Conservation (phyloP, 495 filamentous ascomycete species). For the Aspergillus avenaceus region DNA sequence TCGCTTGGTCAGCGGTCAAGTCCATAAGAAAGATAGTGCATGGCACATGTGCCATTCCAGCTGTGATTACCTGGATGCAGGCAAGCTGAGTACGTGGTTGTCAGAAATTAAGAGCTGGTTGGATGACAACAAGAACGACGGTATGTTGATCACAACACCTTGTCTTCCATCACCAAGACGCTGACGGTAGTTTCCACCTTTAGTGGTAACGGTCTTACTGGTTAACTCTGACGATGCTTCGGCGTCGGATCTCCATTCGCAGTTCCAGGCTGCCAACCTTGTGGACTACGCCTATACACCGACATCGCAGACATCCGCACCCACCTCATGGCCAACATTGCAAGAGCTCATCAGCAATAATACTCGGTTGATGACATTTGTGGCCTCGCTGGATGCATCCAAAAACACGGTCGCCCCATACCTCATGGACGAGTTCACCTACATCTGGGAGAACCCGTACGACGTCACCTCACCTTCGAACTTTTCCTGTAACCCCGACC, state of each 20-base stretch:
- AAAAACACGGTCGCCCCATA: conserved; percentile 50
- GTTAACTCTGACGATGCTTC: conserved; percentile 65
- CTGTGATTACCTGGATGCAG: conserved; percentile 64
- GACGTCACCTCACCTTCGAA: conserved; percentile 59
- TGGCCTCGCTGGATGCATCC: conserved; percentile 47
- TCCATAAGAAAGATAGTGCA: conserved; percentile 54
- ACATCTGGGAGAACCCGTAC: conserved; percentile 75
- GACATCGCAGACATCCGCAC: conserved; percentile 34
- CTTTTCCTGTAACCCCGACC: conserved; percentile 63
- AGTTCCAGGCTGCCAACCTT: conserved; percentile 57
- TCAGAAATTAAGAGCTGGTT: conserved; percentile 61
- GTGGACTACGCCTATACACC: conserved; percentile 59
- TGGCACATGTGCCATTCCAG: conserved; percentile 64
- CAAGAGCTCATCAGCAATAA: conserved; percentile 59
- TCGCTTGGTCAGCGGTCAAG: conserved; percentile 66
- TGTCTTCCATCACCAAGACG: neutral
- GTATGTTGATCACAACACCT: conserved; percentile 22
- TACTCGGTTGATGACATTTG: conserved; percentile 62
- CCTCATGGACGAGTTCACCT: conserved; percentile 69
- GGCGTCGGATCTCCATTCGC: conserved; percentile 48
- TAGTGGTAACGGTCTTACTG: conserved; percentile 68
- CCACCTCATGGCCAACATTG: conserved; percentile 63
- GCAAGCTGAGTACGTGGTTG: conserved; percentile 59
- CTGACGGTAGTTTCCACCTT: neutral
- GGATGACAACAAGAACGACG: conserved; percentile 64